phyloP scores from a whole-genome alignment of 2,329 filamentous ascomycete species.

The Sporothrix variecibatus region DNA sequence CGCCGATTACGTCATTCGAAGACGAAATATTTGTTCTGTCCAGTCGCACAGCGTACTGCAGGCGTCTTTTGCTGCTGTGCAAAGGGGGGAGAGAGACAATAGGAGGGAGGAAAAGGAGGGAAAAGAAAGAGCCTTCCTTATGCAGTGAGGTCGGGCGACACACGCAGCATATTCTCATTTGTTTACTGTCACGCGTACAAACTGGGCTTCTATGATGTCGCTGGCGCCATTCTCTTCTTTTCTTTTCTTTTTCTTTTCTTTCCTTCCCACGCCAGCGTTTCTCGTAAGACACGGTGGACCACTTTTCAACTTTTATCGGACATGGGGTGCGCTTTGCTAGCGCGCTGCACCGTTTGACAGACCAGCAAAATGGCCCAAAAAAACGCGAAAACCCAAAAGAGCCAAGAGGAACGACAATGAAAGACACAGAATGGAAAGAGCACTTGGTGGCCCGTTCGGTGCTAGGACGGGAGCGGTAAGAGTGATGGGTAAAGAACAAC shows the following conservation, averaged over 20 bases:
- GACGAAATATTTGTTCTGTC: conserved; percentile 1
- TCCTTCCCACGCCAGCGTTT: background rate
- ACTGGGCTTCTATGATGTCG: background rate
- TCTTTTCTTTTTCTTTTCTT: background rate
- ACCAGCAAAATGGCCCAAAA: background rate
- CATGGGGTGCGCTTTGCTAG: background rate
- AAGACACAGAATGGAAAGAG: background rate
- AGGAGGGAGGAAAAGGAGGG: background rate
- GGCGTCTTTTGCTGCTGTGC: background rate
- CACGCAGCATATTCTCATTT: background rate
- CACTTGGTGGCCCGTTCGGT: background rate
- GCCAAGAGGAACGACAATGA: background rate
- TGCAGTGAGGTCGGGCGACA: background rate
- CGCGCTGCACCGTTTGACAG: conserved; percentile 18
- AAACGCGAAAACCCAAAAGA: background rate
- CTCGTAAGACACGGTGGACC: background rate
- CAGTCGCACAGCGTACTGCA: background rate
- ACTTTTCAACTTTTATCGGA: background rate
- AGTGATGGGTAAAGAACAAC: background rate
- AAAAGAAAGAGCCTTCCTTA: background rate
- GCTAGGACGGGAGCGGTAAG: conserved; percentile 10
- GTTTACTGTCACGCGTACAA: background rate
- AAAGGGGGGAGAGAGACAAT: background rate
- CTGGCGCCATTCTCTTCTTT: background rate
- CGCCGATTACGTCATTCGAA: conserved; percentile 25